These are phyloP conservation scores for Mollisiaceae sp. DNA, from an alignment of 2,329 filamentous ascomycete genomes.

Conservation along the genomic window DNA sequence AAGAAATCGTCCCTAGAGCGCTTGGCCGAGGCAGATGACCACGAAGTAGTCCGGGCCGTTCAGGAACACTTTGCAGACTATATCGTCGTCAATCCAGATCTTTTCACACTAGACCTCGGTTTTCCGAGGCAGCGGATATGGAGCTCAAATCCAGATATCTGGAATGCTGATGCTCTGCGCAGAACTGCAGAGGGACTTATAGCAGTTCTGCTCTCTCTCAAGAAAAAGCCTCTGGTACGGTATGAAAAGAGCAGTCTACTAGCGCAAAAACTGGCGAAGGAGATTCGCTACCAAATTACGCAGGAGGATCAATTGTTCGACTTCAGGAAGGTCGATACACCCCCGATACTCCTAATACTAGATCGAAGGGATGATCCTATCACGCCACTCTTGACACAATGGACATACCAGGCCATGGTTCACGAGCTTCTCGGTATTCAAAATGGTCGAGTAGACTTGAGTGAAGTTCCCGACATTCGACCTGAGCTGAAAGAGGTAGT, in stretches of 20 bases:
- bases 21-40: conserved; percentile 93
- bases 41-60: conserved; percentile 92
- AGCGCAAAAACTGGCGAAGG: conserved; percentile 90
- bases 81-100: conserved; percentile 90
- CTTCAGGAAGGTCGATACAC: conserved; percentile 92
- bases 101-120: conserved; percentile 80
- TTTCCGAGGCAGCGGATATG: conserved; percentile 79
- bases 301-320: conserved; percentile 98
- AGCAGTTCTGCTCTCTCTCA: conserved; percentile 83
- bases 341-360: conserved; percentile 87
- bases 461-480: conserved; percentile 80
- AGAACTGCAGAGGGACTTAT: conserved; percentile 86
- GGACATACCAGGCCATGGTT: conserved; percentile 99
- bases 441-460: conserved; percentile 92
- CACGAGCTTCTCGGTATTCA: conserved; percentile 93
- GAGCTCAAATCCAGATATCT: conserved; percentile 80
- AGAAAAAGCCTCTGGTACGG: conserved; percentile 94
- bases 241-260: conserved; percentile 91
- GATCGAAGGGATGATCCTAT: conserved; percentile 94
- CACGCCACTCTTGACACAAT: conserved; percentile 92
- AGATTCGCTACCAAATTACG: conserved; percentile 89
- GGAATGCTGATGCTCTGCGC: conserved; percentile 89
- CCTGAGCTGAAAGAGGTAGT: conserved; percentile 94
- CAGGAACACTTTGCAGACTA: conserved; percentile 98
- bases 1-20: conserved; percentile 96